phyloP scores from a whole-genome alignment of 495 filamentous ascomycete species.

The Xylona heveae region DNA sequence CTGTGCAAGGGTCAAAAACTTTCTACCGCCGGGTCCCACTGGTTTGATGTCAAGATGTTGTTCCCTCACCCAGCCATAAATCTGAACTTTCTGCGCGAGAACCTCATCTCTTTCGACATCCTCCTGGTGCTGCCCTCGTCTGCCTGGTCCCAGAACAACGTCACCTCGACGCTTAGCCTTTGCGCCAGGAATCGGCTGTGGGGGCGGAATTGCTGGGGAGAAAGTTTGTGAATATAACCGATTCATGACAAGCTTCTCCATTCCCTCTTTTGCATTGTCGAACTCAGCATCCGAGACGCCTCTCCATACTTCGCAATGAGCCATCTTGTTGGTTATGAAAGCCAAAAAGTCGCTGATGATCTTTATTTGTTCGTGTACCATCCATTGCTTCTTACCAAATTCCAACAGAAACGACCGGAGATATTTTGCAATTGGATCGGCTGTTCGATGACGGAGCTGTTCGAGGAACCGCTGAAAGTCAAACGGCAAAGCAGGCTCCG shows the following conservation, averaged over 20 bases:
- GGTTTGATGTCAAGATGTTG: constrained; percentile 86
- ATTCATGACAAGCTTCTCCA: constrained; percentile 99
- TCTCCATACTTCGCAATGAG: constrained; percentile 91
- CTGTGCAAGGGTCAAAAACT: constrained; percentile 74
- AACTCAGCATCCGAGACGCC: constrained; percentile 92
- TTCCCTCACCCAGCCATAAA: constrained; percentile 89
- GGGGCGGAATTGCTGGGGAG: constrained; percentile 72
- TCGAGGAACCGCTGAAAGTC: constrained; percentile 96
- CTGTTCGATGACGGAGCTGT: constrained; percentile 83
- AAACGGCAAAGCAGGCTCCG: constrained; percentile 76
- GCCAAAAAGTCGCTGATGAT: constrained; percentile 91
- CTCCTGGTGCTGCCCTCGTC: constrained; percentile 90
- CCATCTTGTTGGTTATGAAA: constrained; percentile 99
- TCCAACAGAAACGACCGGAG: constrained; percentile 83
- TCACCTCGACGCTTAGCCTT: constrained; percentile 52
- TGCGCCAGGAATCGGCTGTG: constrained; percentile 45
- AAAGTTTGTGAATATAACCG: constrained; percentile 91
- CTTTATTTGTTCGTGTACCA: constrained; percentile 98
- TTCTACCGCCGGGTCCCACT: constrained; percentile 62
- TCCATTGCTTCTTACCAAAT: constrained; percentile 97
- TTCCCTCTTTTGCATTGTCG: constrained; percentile 93
- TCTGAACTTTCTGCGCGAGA: constrained; percentile 82
- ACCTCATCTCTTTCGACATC: constrained; percentile 94
- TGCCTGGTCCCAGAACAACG: constrained; percentile 52
- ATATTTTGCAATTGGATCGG: constrained; percentile 90